Evolutionary conservation across 169 alveolate species (phyloP).

Genomic region (Theileria annulata): DNA sequence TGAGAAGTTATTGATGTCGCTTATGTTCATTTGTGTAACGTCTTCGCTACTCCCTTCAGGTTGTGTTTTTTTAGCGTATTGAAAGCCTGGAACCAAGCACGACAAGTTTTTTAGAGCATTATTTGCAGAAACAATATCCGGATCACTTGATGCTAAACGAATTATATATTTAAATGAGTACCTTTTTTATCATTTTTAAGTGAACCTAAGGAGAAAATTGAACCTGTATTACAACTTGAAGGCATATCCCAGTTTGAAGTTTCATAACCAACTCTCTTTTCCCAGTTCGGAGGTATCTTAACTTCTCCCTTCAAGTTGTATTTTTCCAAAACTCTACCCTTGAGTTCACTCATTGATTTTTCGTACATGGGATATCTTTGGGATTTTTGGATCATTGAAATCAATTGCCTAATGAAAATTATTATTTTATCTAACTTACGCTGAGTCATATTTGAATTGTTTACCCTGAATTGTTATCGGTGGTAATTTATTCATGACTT

Average conservation of each 20-base stretch:
- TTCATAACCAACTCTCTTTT: conserved; percentile 11
- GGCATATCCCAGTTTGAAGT: conserved; percentile 27
- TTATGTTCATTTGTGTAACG: conserved; percentile 28
- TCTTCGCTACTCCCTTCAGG: conserved; percentile 24
- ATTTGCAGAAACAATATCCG: conserved; percentile 1
- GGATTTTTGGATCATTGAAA: conserved; percentile 15
- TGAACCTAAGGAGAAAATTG: conserved; percentile 62
- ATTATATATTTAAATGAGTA: not conserved
- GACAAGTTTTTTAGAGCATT: conserved; percentile 36
- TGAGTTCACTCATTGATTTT: not conserved
- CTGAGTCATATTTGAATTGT: conserved; percentile 15
- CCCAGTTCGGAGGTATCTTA: conserved; percentile 33
- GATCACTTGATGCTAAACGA: not conserved
- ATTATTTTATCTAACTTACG: not conserved
- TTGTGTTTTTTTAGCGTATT: conserved; percentile 19
- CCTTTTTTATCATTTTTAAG: conserved; percentile 9
- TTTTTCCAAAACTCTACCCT: conserved; percentile 41
- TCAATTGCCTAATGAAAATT: conserved; percentile 14
- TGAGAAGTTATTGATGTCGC: conserved; percentile 57
- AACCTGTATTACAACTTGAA: conserved; percentile 10
- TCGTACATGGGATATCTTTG: conserved; percentile 5
- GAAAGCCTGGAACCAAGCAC: conserved; percentile 42
- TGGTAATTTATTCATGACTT: not conserved
- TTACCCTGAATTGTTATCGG: conserved; percentile 18
- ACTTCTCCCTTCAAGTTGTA: conserved; percentile 21